phyloP scores from a whole-genome alignment of 176 grass and related monocot species.

The Oryza officinalis region DNA sequence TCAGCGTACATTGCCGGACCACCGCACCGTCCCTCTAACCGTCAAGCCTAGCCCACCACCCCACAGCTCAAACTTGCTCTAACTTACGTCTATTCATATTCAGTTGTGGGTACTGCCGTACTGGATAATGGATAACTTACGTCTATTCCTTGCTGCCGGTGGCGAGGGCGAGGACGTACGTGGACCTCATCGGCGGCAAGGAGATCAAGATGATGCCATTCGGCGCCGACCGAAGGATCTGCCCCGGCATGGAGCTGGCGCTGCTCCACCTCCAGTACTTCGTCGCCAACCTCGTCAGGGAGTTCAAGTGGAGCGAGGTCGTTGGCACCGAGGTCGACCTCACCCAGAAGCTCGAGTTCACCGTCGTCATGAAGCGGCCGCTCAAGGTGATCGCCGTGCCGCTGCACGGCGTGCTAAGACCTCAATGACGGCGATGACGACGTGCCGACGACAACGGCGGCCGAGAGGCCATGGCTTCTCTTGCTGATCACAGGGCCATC shows the following conservation, averaged over 20 bases:
- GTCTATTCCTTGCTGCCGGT: too few species aligned
- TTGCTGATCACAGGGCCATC: too few species aligned
- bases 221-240: conserved; percentile 46
- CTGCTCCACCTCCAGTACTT: conserved; percentile 70
- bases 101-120: too few species aligned
- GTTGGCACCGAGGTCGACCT: conserved; percentile 59
- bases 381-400: conserved; percentile 48
- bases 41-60: too few species aligned
- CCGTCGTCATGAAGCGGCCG: conserved; percentile 61
- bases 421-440: background rate
- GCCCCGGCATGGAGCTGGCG: conserved; percentile 58
- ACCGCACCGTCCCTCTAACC: too few species aligned
- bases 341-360: conserved; percentile 58
- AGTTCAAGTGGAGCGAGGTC: conserved; percentile 52
- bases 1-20: too few species aligned
- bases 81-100: too few species aligned
- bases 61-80: too few species aligned
- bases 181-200: conserved; percentile 54
- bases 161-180: conserved; percentile 53
- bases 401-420: background rate
- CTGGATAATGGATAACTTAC: too few species aligned
- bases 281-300: conserved; percentile 56
- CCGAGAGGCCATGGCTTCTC: background rate
- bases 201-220: conserved; percentile 81
- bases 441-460: background rate